Conservation (phyloP, 371 early-diverging fungal species). For the Rhizopus delemar region DNA sequence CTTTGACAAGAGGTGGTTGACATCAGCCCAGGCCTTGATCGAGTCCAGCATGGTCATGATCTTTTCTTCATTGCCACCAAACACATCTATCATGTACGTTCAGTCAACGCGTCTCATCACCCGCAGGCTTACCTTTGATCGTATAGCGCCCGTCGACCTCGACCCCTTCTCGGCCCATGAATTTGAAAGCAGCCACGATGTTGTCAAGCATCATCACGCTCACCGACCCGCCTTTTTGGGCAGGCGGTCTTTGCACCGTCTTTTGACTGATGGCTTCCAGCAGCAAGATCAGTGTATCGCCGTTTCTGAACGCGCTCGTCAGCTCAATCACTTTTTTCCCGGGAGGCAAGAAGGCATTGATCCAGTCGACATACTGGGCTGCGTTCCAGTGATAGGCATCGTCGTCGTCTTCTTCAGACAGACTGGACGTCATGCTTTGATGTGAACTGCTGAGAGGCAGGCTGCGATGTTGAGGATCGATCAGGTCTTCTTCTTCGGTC, state of each 20-base stretch:
- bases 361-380: constrained; percentile 53
- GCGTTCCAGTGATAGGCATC: constrained; percentile 4
- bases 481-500: constrained; percentile 28
- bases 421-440: constrained; percentile 15
- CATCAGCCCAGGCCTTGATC: constrained; percentile 40
- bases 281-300: constrained; percentile 54
- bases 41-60: constrained; percentile 55
- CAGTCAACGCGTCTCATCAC: background rate
- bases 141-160: constrained; percentile 56
- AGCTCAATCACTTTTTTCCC: constrained; percentile 44
- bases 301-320: constrained; percentile 53
- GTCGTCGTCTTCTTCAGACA: constrained; percentile 8
- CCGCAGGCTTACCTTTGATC: constrained; percentile 35
- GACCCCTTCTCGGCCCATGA: constrained; percentile 63
- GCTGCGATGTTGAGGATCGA: constrained; percentile 34
- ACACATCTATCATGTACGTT: constrained; percentile 41
- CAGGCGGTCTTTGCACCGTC: constrained; percentile 42
- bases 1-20: constrained; percentile 11
- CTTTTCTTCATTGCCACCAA: constrained; percentile 57
- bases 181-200: constrained; percentile 63
- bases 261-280: constrained; percentile 57
- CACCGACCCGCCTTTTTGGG: constrained; percentile 30
- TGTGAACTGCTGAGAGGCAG: constrained; percentile 14
- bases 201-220: constrained; percentile 59
- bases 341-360: constrained; percentile 51